Conservation (phyloP, 2,329 filamentous ascomycete genomes). For the Dothidotthia symphoricarpi region DNA sequence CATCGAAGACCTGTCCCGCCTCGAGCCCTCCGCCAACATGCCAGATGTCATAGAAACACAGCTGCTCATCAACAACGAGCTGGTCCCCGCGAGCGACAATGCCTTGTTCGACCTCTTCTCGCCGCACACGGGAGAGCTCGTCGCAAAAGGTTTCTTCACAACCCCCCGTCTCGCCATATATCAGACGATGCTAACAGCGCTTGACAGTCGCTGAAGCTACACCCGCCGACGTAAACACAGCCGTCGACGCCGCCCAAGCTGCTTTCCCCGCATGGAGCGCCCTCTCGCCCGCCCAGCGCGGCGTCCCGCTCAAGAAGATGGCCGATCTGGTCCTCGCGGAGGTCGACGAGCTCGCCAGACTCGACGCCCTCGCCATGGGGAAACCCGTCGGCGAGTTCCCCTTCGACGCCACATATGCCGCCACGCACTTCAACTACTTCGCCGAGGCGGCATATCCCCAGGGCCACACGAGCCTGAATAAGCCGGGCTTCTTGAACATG, state of each 20-base stretch:
- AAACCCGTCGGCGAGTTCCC: conserved; percentile 67
- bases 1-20: no score
- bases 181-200: no score
- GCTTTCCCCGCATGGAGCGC: conserved; percentile 35
- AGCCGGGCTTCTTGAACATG: conserved; percentile 53
- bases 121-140: conserved; percentile 26
- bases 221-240: conserved; percentile 24
- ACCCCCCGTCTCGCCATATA: no score
- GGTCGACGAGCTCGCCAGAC: conserved; percentile 61
- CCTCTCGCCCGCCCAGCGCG: conserved; percentile 39
- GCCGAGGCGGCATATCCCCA: conserved; percentile 71
- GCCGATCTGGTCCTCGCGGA: conserved; percentile 32
- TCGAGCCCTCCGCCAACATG: no score
- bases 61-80: conserved; percentile 26
- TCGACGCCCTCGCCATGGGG: conserved; percentile 3
- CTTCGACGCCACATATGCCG: conserved; percentile 72
- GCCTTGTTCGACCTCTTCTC: conserved; percentile 29
- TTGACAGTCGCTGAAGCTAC: conserved; percentile 22
- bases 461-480: conserved; percentile 69
- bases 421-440: conserved; percentile 78
- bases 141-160: conserved; percentile 24
- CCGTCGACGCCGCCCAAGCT: conserved; percentile 25
- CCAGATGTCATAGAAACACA: conserved; percentile 15
- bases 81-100: conserved; percentile 29
- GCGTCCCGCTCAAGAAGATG: conserved; percentile 47